Conservation (phyloP, 495 filamentous ascomycete species). For the Neurospora africana region DNA sequence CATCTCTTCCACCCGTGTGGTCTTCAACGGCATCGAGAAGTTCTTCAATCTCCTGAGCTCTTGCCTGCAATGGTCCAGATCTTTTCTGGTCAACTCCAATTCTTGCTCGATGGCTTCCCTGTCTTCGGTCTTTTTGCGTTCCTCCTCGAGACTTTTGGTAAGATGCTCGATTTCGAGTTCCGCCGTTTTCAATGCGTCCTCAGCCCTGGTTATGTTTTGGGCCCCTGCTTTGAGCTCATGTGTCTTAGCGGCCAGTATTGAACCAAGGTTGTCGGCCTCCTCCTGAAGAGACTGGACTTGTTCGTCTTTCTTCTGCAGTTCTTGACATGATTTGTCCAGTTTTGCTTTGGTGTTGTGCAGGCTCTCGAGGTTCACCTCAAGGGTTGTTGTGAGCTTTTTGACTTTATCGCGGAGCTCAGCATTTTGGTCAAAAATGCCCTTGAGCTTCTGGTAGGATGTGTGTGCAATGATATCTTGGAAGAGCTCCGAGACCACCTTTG, state of each 20-base stretch:
- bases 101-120: neutral
- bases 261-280: neutral
- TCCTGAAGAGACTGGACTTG: neutral
- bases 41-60: neutral
- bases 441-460: neutral
- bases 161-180: neutral
- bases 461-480: neutral
- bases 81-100: neutral
- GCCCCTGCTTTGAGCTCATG: neutral
- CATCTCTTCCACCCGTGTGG: neutral
- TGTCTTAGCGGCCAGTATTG: neutral
- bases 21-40: neutral
- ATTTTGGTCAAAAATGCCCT: conserved; percentile 1
- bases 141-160: neutral
- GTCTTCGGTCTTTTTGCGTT: neutral
- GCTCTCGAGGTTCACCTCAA: neutral
- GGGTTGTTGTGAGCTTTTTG: neutral
- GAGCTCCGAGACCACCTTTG: neutral
- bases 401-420: neutral
- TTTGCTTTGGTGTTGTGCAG: neutral
- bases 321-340: neutral
- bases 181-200: neutral
- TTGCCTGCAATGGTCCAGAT: neutral
- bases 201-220: neutral
- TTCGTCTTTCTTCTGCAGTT: neutral